Base-by-base conservation (phyloP, 2,329 filamentous ascomycete genomes). In the Hyphodiscus sp. region DNA sequence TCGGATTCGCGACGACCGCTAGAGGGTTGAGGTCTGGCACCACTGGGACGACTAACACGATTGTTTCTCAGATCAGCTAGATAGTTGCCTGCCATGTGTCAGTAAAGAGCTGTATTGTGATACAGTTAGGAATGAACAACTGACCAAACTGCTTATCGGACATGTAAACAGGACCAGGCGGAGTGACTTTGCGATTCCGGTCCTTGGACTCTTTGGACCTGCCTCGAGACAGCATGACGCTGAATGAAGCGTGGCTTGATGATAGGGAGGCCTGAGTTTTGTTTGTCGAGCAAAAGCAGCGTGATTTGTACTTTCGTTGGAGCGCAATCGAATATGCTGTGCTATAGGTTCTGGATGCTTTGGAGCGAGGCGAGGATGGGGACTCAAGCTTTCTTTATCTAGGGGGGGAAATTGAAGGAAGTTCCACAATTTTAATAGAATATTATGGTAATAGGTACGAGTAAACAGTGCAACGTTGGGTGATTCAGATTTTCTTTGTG, bases 31-130 rank as follows among this genome's bases (percentile, higher is more conserved):
- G 87, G 86, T 59, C 87, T 78, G 48, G 86, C 85, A 57, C 87
- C 87, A 53, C 82, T 85, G 9, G 87, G 87, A 52, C 87, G 79
- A 38, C 79, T 75, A 52, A 82, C 75, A 49, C 85, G 82, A 69
- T 80, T 87, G 61, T 78, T 81, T 61, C 88, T 84, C 38, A 92
- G 78, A 61, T 85, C 81, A 61, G 84, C 76, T 38, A 91, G 79
- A 68, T 90, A 91, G 56, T 76, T 76, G 60, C 83, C 87, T 90
- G 70, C 56, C 59, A 43, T 38, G 41, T 45, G 48, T 61, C 51
- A 67, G 60, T 33, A 54, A 19, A 49, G 15, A 43, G 38, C 41
- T 42, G 2, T 26, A 19, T 15, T 20, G 33, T 5, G 18, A 41
- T 13, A 9, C 7, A n/a, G 47, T 8, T 33, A 9, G 33, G 45